Evolutionary conservation across 495 filamentous ascomycete species (phyloP), one percentile per base, ranked within the genome.

Genomic region (Opeltia flavorubescens): DNA sequence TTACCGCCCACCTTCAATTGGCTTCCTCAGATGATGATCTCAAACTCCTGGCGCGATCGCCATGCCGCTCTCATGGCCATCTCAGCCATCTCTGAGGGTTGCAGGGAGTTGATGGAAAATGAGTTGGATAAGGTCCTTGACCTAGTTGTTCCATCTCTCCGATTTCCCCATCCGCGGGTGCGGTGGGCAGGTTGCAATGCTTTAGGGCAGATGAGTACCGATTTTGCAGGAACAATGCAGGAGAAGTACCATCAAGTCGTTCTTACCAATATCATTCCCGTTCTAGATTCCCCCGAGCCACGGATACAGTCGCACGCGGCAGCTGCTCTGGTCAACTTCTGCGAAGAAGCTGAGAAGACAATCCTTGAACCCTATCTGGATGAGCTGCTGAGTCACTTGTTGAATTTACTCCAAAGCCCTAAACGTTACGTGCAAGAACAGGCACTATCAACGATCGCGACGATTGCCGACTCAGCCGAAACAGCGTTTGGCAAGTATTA

Each of bases 61-160:
- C 93, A 99, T 61, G 93, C 93, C 7, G 91, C 93, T 47, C 77
- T 99, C 44, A 99, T 99, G 93, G 93, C 93, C 7, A 94, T 99
- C 45, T 96, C 93, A 17, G 93, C 93, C 49, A 99, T 99, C 52
- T 96, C 93, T 0, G 93, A 99, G 63, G 93, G 93, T 18, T 99
- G 93, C 56, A 78, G 86, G 45, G 93, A 96, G 21, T 70, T 95
- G 51, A 99, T 99, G 93, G 74, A 89, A 47, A 84, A 83, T 39
- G 89, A 99, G 59, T 70, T 99, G 3, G 84, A 85, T 58, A 86
- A 95, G 60, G 89, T 99, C 20, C 70, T 99, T 49, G 87, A 89
- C 40, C 72, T 96, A 21, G 91, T 99, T 33, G 78, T 95, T 33
- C 93, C 93, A 12, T 84, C 89, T 41, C 73, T 99, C n/a, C 78